Base-by-base conservation (phyloP, 1,284 basidiomycete species). In the Inonotus obliquus region DNA sequence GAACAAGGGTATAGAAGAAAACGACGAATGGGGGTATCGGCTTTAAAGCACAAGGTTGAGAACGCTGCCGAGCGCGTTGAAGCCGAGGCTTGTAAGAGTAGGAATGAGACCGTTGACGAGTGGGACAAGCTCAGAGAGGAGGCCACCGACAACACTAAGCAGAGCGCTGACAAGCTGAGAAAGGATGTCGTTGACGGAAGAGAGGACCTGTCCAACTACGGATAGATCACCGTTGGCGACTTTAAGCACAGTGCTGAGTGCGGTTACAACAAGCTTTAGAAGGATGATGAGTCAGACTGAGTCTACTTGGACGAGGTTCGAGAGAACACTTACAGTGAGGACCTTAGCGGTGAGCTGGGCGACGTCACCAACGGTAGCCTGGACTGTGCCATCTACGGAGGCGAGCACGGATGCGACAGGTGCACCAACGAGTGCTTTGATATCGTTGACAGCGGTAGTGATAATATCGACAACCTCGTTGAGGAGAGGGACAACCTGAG, bases 351-450 rank as follows among this genome's bases (percentile, higher is more conserved):
- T 65, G 54, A 74, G 61, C 37, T 57, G 3, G 1, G 71, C 75
- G 38, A 78, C 62, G 14, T 73, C 69, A 9, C 61, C 19, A 23
- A 75, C 70, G 38, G 70, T 69, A 65, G 75, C 57, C 19, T 65
- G 55, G 10, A 58, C 68, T 23, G 69, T 67, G 39, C 73, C 72
- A 11, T 72, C 69, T 35, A 70, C 69, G 14, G 71, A 57, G 23
- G 71, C 72, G 53, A 80, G 67, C 61, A 79, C 72, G 10, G 69
- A 62, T 5, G 61, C 63, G 1, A 67, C 32, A 5, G 71, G 67
- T 37, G 68, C 62, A 49, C 76, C 75, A 51, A 70, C 67, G 47
- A 79, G 76, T 19, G 59, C 67, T 59, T 76, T 64, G 41, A 80
- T 64, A 23, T 71, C 64, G 48, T 64, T 55, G 49, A 76, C 59